phyloP scores from a whole-genome alignment of 2,329 filamentous ascomycete genomes.

The Zymoseptoria tritici region DNA sequence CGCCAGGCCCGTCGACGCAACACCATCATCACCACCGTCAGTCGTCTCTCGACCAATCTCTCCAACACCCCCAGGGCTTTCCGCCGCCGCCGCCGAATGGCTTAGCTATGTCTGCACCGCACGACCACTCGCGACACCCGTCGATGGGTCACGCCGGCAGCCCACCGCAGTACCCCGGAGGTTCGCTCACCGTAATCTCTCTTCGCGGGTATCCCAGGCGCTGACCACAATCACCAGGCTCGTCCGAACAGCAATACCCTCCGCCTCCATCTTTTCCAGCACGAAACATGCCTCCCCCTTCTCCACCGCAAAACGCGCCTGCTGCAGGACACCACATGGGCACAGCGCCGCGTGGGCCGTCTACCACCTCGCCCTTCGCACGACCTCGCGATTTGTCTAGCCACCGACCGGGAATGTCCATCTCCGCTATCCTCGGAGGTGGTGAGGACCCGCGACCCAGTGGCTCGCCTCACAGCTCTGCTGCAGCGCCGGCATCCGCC shows the following conservation, averaged over 20 bases:
- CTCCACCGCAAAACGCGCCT: conserved; percentile 40
- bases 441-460: conserved; percentile 22
- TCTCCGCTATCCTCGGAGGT: conserved; percentile 61
- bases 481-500: conserved; percentile 24
- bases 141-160: conserved; percentile 36
- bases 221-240: background rate
- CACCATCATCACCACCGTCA: conserved; percentile 5
- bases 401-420: conserved; percentile 62
- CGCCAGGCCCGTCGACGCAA: background rate
- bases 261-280: conserved; percentile 35
- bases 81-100: conserved; percentile 22
- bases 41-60: conserved; percentile 12
- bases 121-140: conserved; percentile 36
- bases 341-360: conserved; percentile 36
- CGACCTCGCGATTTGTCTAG: conserved; percentile 50
- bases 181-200: conserved; percentile 8
- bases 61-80: conserved; percentile 15
- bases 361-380: conserved; percentile 40
- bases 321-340: conserved; percentile 28
- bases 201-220: background rate
- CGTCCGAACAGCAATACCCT: conserved; percentile 12
- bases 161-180: conserved; percentile 26
- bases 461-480: conserved; percentile 28
- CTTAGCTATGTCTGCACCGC: conserved; percentile 34
- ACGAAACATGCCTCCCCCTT: conserved; percentile 44